Evolutionary conservation across 345 rosid species (phyloP).

Genomic region (Brassica juncea): DNA sequence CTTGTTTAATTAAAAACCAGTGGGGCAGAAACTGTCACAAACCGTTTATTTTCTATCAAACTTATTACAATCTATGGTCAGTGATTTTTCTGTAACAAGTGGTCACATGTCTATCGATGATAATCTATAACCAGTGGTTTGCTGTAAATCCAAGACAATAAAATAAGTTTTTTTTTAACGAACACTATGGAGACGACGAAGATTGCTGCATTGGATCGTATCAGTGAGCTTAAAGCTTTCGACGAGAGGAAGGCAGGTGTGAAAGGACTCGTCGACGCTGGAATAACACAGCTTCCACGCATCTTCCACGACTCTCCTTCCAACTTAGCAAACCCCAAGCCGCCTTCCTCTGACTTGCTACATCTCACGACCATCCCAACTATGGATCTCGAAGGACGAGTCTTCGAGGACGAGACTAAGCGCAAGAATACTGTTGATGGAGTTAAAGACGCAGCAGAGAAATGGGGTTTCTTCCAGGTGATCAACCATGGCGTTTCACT

Average conservation of each 20-base stretch:
- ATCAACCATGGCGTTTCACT: conserved; percentile 36
- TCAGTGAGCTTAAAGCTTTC: conserved; percentile 37
- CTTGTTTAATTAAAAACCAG: background rate
- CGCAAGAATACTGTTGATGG: conserved; percentile 2
- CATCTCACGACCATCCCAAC: conserved; percentile 31
- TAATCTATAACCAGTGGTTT: too few relatives aligned
- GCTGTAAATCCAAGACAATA: too few relatives aligned
- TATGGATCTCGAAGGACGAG: conserved; percentile 26
- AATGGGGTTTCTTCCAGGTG: conserved; percentile 42
- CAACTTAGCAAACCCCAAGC: conserved; percentile 1
- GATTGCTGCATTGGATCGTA: conserved; percentile 26
- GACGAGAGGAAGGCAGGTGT: conserved; percentile 44
- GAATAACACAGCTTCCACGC: conserved; percentile 34
- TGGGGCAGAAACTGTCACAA: too few relatives aligned
- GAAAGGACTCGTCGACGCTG: conserved; percentile 43
- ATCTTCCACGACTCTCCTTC: conserved; percentile 30
- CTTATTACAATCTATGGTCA: too few relatives aligned
- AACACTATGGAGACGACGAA: conserved; percentile 10
- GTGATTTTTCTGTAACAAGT: too few relatives aligned
- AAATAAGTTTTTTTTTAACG: too few relatives aligned
- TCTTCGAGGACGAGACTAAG: background rate
- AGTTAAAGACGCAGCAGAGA: conserved; percentile 27
- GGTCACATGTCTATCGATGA: too few relatives aligned
- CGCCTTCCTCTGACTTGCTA: background rate
- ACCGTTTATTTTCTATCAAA: too few relatives aligned